phyloP scores from a whole-genome alignment of 306 rosid genomes.

The Sphenostylis stenocarpa region DNA sequence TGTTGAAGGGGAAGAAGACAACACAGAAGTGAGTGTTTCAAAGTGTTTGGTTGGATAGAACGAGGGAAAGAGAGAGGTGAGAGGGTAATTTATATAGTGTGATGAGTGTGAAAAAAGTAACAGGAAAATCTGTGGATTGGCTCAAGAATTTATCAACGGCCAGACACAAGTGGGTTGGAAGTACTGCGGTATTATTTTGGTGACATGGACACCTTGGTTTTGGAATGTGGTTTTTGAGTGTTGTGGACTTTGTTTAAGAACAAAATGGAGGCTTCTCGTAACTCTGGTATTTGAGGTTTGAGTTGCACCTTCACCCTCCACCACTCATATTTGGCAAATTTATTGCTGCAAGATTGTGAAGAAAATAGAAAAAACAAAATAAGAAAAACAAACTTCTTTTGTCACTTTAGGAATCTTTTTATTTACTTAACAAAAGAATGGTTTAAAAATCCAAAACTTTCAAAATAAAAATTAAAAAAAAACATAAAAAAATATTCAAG shows the following conservation, averaged over 20 bases:
- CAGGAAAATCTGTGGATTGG: constrained; percentile 30
- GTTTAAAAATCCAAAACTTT: neutral
- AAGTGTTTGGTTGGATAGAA: constrained; percentile 17
- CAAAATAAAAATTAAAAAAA: neutral
- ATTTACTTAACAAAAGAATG: neutral
- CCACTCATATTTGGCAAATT: constrained; percentile 27
- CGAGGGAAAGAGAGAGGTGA: constrained; percentile 25
- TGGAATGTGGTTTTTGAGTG: constrained; percentile 19
- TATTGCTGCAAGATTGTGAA: neutral
- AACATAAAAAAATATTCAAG: neutral
- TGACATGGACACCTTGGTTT: constrained; percentile 42
- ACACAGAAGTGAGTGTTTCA: constrained; percentile 18
- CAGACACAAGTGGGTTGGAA: constrained; percentile 37
- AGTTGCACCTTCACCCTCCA: constrained; percentile 25
- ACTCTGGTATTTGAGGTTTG: constrained; percentile 31
- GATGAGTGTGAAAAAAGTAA: constrained; percentile 1
- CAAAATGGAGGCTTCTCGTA: constrained; percentile 43
- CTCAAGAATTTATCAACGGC: constrained; percentile 35
- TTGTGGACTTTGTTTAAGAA: neutral
- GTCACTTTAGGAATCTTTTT: neutral
- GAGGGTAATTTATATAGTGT: constrained; percentile 42
- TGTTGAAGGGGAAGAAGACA: constrained; percentile 23
- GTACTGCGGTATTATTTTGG: constrained; percentile 2
- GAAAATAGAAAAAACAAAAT: neutral
- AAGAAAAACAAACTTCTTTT: neutral